Base-by-base conservation (phyloP, 768 basidiomycete genomes). In the Termitomyces sp. region DNA sequence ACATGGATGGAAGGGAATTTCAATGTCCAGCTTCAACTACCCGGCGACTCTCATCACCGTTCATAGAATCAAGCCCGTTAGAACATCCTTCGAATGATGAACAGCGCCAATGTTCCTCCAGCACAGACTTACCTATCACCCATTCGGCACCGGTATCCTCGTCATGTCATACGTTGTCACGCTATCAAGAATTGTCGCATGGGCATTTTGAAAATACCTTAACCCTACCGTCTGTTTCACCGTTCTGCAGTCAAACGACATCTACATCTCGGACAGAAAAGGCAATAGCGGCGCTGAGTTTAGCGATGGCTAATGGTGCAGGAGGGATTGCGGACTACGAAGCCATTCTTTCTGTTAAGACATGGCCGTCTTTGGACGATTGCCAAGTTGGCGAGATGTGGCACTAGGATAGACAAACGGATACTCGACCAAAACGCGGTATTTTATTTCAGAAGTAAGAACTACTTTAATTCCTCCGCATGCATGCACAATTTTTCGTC, bases 221-320 rank as follows among this genome's bases (percentile, higher is more conserved):
- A 28, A 18, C 18, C 22, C 3, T n/a, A 7, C 36, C 36, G 6
- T 40, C 51, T 28, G 35, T 26, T 52, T 38, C 35, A 22, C 18
- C 36, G 35, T 9, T 24, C 4, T 36, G 35, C 36, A 26, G 35
- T 9, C 35, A 36, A 36, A 26, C 16, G 4, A 26, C 33, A n/a
- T 60, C 73, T 20, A 68, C 82, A 12, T 77, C 82, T 45, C 75
- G 73, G 36, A 72, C 81, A 20, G 84, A 86, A 62, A 85, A 83
- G 64, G 81, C 81, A 16, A 74, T 86, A 51, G 83, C 83, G 18
- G 83, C 82, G 18, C 74, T 86, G 32, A 75, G 74, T 33, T 69
- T 87, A 3, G 84, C 82, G 18, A 77, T 87, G 72, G 85, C 85
- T 13, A 86, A 80, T 59, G 86, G 85, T 43, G 84, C 84, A 10